Conservation (phyloP, 768 basidiomycete species). For the Calocybe indica region DNA sequence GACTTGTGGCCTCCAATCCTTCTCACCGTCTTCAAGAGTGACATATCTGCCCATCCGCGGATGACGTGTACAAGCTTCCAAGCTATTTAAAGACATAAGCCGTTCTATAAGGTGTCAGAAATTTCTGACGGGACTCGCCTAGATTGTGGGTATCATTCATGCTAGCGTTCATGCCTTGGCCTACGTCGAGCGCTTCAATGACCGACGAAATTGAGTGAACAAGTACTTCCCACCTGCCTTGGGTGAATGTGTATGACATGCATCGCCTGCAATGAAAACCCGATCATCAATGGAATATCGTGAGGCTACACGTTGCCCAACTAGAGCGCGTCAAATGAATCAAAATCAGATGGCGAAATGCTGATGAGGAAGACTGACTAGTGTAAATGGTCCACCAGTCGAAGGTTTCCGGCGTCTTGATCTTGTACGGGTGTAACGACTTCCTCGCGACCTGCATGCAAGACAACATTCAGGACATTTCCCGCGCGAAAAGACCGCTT, state of each 20-base stretch:
- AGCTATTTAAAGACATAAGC: slow-evolving; percentile 17
- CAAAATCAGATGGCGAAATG: background rate
- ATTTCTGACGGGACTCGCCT: slow-evolving; percentile 22
- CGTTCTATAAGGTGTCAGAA: background rate
- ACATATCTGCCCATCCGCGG: slow-evolving; percentile 43
- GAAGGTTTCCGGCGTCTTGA: slow-evolving; percentile 41
- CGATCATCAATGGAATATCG: slow-evolving; percentile 54
- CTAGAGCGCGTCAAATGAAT: slow-evolving; percentile 21
- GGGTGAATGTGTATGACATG: slow-evolving; percentile 64
- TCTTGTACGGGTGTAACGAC: slow-evolving; percentile 49
- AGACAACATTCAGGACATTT: background rate
- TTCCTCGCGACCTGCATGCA: slow-evolving; percentile 43
- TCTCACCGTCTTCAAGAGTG: slow-evolving; percentile 45
- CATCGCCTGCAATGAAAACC: slow-evolving; percentile 74
- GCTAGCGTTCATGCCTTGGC: slow-evolving; percentile 75
- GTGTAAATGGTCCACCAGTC: slow-evolving; percentile 75
- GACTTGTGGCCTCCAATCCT: background rate
- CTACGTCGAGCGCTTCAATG: slow-evolving; percentile 17
- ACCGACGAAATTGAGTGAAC: background rate
- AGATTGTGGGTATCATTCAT: slow-evolving; percentile 76
- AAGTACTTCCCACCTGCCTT: slow-evolving; percentile 43
- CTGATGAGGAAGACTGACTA: slow-evolving; percentile 33
- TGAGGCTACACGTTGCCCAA: slow-evolving; percentile 72
- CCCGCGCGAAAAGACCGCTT: background rate
- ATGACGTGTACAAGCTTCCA: slow-evolving; percentile 61